Conservation (phyloP, 768 basidiomycete species). For the Rhodosporidiobolus odoratus region DNA sequence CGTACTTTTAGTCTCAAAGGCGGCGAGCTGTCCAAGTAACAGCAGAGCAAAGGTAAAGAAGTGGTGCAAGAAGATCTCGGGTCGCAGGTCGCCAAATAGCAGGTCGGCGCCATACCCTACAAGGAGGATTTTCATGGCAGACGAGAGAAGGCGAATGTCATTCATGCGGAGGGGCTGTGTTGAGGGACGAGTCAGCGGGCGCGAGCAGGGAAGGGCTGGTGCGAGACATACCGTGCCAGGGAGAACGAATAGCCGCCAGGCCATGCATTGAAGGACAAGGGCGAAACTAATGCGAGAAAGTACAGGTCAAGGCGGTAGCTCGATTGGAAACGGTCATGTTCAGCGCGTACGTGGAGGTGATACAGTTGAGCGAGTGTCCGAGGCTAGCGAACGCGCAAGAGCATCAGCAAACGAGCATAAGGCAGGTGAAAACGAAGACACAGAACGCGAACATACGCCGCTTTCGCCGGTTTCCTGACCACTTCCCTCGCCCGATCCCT, state of each 20-base stretch:
- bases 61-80: slow-evolving; percentile 5
- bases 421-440: neutral
- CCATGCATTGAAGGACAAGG: slow-evolving; percentile 1
- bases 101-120: slow-evolving; percentile 19
- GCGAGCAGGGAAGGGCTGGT: too few relatives aligned
- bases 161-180: slow-evolving; percentile 4
- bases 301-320: too few relatives aligned
- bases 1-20: neutral
- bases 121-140: slow-evolving; percentile 19
- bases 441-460: neutral
- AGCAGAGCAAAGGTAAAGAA: neutral
- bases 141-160: slow-evolving; percentile 1
- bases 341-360: neutral
- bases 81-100: neutral
- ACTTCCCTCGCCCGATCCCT: neutral
- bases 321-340: too few relatives aligned
- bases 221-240: neutral
- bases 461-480: neutral
- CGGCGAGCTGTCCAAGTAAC: neutral
- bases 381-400: neutral
- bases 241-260: slow-evolving; percentile 9
- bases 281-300: neutral
- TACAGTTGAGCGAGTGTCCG: neutral
- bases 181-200: neutral
- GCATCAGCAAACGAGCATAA: neutral